Base-by-base conservation (phyloP, 2,329 filamentous ascomycete genomes). In the Phialophora verrucosa region DNA sequence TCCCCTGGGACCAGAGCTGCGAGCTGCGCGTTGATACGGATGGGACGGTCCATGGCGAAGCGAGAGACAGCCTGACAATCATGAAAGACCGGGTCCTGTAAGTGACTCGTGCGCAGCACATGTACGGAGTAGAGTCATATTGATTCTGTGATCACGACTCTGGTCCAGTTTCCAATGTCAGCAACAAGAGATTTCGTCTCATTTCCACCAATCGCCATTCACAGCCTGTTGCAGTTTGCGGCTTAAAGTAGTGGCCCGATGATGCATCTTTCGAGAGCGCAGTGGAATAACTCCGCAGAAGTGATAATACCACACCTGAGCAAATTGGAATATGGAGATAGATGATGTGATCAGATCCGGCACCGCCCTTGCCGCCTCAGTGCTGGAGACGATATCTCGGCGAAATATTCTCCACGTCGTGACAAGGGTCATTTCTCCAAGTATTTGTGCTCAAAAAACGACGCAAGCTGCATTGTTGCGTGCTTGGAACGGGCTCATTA, bases 341-440 rank as follows among this genome's bases (percentile, higher is more conserved):
- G 49, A 51, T 51, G 49, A 51, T 51, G 49, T 51, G 49, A 51
- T 51, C 49, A 51, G 25, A 51, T 23, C 6, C 10, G 49, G 25
- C 49, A 51, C 49, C 25, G n/a, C n/a, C n/a, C n/a, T n/a, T n/a
- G n/a, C n/a, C n/a, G 49, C 49, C 20, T 25, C 49, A 23, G 10
- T 51, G 20, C 20, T 51, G 49, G 20, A 27, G 20, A 25, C 20
- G 25, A 27, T 17, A 51, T n/a, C 20, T 20, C 20, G 25, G 49
- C 17, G 49, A n/a, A 51, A 11, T 12, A 17, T 51, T 12, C 25
- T 51, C 49, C 20, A 51, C 7, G 17, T 42, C 4, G 12, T 17
- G 12, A 42, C 4, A 42, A 42, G 35, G 35, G 35, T 42, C 35
- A 1, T 17, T 17, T 38, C 12, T 42, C 35, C 17, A 17, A 5